phyloP scores from a whole-genome alignment of 129 eudicot genomes.

The Centella asiatica region DNA sequence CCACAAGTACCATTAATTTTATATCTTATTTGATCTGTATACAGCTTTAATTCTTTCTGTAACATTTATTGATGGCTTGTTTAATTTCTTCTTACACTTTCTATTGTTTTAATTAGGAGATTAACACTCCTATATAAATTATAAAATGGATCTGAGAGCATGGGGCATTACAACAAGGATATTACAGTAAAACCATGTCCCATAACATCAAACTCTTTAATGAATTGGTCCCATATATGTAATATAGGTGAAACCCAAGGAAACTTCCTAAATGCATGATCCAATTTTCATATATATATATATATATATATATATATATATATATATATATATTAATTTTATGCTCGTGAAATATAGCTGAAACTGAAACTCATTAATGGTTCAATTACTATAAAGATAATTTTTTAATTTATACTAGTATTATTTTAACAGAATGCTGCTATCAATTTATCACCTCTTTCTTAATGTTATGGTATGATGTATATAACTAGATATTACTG shows the following conservation, averaged over 20 bases:
- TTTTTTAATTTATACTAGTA: too few relatives aligned
- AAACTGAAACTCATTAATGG: too few relatives aligned
- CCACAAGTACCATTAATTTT: too few relatives aligned
- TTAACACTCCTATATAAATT: neutral
- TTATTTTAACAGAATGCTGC: neutral
- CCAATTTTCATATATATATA: neutral
- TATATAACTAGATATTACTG: neutral
- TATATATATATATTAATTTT: neutral
- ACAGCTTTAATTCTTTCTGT: too few relatives aligned
- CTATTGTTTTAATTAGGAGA: neutral
- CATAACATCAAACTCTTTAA: conserved; percentile 12
- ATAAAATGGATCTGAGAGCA: conserved; percentile 5
- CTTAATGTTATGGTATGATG: neutral
- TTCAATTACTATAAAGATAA: too few relatives aligned
- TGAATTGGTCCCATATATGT: conserved; percentile 13
- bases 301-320: neutral
- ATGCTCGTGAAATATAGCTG: too few relatives aligned
- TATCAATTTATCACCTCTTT: neutral
- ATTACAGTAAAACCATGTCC: conserved; percentile 5
- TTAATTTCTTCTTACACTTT: neutral
- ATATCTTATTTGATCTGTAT: too few relatives aligned
- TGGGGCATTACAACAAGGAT: conserved; percentile 13
- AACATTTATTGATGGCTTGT: neutral
- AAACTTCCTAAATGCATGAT: neutral
- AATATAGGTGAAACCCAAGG: conserved; percentile 5